These are phyloP conservation scores for Acacia pycnantha DNA, from an alignment of 331 rosid genomes.

Conservation along the genomic window DNA sequence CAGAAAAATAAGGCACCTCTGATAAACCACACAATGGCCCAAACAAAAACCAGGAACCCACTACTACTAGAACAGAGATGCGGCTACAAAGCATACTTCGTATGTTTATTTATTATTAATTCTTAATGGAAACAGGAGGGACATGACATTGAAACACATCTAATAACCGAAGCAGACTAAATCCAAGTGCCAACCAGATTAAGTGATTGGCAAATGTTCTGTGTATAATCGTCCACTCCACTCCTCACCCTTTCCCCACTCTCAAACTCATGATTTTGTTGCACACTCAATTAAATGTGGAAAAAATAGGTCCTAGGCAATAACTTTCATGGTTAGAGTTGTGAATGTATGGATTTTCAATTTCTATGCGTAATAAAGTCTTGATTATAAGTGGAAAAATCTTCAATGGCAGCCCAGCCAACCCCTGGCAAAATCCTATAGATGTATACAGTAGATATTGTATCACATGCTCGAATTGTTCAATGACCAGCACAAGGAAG, in stretches of 20 bases:
- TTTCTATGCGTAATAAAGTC: neutral
- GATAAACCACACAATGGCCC: constrained; percentile 4
- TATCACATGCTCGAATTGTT: neutral
- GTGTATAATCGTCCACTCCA: neutral
- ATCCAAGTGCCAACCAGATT: neutral
- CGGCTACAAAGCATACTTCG: neutral
- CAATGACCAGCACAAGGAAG: neutral
- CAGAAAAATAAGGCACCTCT: constrained; percentile 25
- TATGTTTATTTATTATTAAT: neutral
- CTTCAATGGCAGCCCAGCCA: neutral
- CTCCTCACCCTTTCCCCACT: neutral
- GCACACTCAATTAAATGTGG: neutral
- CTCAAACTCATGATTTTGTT: neutral
- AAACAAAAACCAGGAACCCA: constrained; percentile 15
- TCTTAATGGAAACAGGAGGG: neutral
- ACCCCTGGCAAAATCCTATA: neutral
- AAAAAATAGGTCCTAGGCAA: neutral
- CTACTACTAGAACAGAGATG: constrained; percentile 10
- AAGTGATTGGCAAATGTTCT: neutral
- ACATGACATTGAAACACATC: neutral
- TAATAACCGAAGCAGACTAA: neutral
- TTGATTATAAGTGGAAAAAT: neutral
- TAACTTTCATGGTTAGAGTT: neutral
- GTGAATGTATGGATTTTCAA: neutral
- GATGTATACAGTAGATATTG: constrained; percentile 3